These are phyloP conservation scores for Corymbia calophylla DNA, from an alignment of 441 rosid species.

Conservation along the genomic window DNA sequence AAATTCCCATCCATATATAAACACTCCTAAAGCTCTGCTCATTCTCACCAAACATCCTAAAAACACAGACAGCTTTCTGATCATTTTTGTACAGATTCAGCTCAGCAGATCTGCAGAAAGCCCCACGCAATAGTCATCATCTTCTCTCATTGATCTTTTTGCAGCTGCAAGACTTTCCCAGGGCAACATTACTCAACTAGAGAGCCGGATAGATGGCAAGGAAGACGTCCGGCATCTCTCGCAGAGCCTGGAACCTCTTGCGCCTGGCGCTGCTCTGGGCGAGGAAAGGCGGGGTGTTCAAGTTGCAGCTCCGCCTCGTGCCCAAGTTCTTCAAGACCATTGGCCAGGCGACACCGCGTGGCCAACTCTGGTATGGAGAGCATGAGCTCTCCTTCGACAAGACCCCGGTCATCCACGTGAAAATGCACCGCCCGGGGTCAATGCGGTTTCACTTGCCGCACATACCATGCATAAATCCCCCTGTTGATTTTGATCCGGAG, in stretches of 20 bases:
- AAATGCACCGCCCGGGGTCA: constrained; percentile 62
- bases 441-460: constrained; percentile 28
- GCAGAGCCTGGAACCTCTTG: constrained; percentile 44
- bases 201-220: not conserved
- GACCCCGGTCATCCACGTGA: constrained; percentile 61
- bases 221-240: not conserved
- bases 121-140: not conserved
- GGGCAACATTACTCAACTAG: not conserved
- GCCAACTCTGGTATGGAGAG: constrained; percentile 30
- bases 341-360: constrained; percentile 11
- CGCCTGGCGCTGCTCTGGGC: constrained; percentile 62
- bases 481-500: constrained; percentile 46
- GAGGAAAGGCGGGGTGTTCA: constrained; percentile 65
- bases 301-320: constrained; percentile 37
- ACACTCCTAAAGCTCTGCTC: not conserved
- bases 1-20: not conserved
- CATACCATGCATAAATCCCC: constrained; percentile 63
- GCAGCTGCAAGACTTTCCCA: not conserved
- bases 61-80: not conserved
- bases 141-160: not conserved
- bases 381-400: constrained; percentile 73
- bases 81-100: not conserved
- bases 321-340: constrained; percentile 53
- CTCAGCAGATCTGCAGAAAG: not conserved
- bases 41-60: not conserved